Conservation (phyloP, 129 eudicot species). For the Artemisia argyi region DNA sequence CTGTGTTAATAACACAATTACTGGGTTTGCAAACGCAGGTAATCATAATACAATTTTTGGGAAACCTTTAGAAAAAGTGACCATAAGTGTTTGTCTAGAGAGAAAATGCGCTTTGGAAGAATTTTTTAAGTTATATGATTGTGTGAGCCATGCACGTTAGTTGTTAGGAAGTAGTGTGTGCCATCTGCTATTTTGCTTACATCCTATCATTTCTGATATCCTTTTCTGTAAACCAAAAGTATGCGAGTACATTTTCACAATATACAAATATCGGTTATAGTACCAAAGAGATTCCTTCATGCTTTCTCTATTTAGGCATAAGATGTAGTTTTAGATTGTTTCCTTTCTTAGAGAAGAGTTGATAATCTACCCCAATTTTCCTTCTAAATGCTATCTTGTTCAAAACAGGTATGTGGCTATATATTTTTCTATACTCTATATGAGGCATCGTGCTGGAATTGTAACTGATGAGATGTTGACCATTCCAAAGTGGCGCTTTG, state of each 20-base stretch:
- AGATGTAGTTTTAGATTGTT: constrained; percentile 2
- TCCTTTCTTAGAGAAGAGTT: constrained; percentile 11
- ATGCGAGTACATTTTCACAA: background rate
- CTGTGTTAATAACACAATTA: no score
- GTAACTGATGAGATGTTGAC: constrained; percentile 81
- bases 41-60: no score
- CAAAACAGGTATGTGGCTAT: constrained; percentile 73
- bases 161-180: no score
- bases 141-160: no score
- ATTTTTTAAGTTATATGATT: no score
- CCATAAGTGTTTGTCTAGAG: no score
- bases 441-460: constrained; percentile 62
- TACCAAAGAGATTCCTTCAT: background rate
- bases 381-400: constrained; percentile 9
- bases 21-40: no score
- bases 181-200: no score
- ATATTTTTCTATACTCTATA: constrained; percentile 59
- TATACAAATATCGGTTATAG: constrained; percentile 8
- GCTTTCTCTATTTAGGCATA: background rate
- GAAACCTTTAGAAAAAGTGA: no score
- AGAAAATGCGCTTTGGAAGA: no score
- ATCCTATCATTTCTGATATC: no score
- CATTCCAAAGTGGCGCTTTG: constrained; percentile 72
- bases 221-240: background rate
- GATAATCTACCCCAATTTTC: background rate